Conservation (phyloP, 306 rosid genomes). For the Leucaena leucocephala region DNA sequence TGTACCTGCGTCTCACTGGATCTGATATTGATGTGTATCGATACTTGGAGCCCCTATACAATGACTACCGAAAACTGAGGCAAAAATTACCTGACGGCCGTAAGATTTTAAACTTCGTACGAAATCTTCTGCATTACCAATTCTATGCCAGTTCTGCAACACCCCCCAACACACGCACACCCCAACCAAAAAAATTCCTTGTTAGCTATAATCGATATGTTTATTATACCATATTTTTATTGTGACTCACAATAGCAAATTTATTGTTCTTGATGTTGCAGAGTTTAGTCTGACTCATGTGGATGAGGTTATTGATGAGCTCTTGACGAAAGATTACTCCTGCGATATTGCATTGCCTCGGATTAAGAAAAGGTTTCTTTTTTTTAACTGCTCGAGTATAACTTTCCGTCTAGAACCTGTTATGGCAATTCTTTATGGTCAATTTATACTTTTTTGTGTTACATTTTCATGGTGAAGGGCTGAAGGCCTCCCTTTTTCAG, state of each 20-base stretch:
- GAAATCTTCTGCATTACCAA: background rate
- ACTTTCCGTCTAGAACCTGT: background rate
- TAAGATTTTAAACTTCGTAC: constrained; percentile 41
- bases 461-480: background rate
- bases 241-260: constrained; percentile 19
- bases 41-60: constrained; percentile 86
- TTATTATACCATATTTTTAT: background rate
- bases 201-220: background rate
- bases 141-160: background rate
- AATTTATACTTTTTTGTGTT: background rate
- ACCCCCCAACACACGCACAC: too few species aligned
- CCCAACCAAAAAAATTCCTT: background rate
- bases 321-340: constrained; percentile 82
- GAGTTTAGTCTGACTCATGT: constrained; percentile 83
- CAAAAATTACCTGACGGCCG: constrained; percentile 70
- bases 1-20: constrained; percentile 89
- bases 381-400: background rate
- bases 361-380: constrained; percentile 69
- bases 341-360: constrained; percentile 97
- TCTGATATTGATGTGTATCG: constrained; percentile 83
- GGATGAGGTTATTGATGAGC: constrained; percentile 98
- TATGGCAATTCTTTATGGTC: background rate
- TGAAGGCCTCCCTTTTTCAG: background rate
- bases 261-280: constrained; percentile 39
- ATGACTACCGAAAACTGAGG: constrained; percentile 81